Evolutionary conservation across 2,329 filamentous ascomycete species (phyloP).

Genomic region (Neopestalotiopsis clavispora): DNA sequence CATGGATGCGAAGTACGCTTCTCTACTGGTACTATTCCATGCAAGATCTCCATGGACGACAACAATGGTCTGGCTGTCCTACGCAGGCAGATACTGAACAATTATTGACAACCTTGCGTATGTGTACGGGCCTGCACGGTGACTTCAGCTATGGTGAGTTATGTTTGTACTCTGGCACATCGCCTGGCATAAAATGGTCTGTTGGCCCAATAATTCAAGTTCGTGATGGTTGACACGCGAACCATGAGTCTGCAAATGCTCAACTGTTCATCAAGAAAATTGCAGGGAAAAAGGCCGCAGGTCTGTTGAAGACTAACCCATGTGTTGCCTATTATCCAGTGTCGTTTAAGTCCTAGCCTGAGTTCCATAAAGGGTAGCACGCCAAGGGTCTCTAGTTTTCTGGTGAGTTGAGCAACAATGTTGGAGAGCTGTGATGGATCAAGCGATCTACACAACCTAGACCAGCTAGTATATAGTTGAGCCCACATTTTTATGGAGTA

Average conservation of each 20-base stretch:
- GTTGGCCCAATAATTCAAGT: too few relatives aligned
- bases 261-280: too few relatives aligned
- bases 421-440: neutral
- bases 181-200: neutral
- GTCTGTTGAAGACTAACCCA: too few relatives aligned
- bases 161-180: neutral
- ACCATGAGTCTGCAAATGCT: too few relatives aligned
- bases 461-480: neutral
- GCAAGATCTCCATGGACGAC: neutral
- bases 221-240: too few relatives aligned
- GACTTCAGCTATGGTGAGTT: neutral
- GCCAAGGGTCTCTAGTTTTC: too few relatives aligned
- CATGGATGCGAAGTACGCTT: too few relatives aligned
- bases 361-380: too few relatives aligned
- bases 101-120: neutral
- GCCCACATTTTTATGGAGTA: constrained; percentile 1
- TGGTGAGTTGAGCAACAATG: neutral
- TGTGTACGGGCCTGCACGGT: neutral
- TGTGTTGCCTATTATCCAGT: too few relatives aligned
- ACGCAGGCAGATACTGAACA: neutral
- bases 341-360: too few relatives aligned
- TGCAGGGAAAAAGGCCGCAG: too few relatives aligned
- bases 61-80: neutral
- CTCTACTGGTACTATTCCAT: too few relatives aligned
- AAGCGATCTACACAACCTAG: neutral